A percentile compares a stretch with the other conserved stretches of the same genome.
phyloP scores from a whole-genome alignment of 192 early-diverging fungal genomes.

The Jimgerdemannia lactiflua region DNA sequence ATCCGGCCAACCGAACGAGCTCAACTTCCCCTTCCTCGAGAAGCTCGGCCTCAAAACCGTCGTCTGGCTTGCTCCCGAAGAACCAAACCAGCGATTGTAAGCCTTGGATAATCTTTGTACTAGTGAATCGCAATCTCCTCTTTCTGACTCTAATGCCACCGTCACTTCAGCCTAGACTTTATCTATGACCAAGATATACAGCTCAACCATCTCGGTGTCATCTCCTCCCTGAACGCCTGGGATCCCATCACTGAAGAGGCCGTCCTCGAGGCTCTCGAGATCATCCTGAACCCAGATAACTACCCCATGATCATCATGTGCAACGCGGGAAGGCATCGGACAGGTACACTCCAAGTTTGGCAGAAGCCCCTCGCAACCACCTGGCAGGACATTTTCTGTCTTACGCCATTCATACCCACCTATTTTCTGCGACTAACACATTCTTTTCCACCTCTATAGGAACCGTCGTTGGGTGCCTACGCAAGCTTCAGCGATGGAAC shows the following conservation, averaged over 20 bases:
- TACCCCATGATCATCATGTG: conserved; percentile 99
- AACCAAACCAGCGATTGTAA: conserved; percentile 92
- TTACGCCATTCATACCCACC: neutral
- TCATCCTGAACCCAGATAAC: conserved; percentile 83
- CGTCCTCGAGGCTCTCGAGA: conserved; percentile 84
- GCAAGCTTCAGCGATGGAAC: conserved; percentile 98
- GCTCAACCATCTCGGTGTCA: conserved; percentile 87
- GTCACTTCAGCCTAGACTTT: conserved; percentile 75
- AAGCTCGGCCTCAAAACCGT: conserved; percentile 93
- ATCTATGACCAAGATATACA: conserved; percentile 98
- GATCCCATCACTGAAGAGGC: conserved; percentile 98
- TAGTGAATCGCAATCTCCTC: neutral
- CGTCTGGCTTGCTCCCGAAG: conserved; percentile 95
- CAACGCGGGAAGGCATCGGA: conserved; percentile 95
- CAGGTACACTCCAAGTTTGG: conserved; percentile 47
- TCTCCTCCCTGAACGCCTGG: conserved; percentile 85
- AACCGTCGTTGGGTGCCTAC: conserved; percentile 95
- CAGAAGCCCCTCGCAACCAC: too few species aligned
- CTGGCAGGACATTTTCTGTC: too few species aligned
- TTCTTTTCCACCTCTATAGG: conserved; percentile 36
- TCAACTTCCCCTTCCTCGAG: conserved; percentile 99
- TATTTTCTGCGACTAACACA: neutral
- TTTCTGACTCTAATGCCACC: neutral
- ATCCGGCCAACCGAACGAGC: conserved; percentile 97
- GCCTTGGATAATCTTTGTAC: conserved; percentile 7